Conservation (phyloP, 1,284 basidiomycete species). For the Malassezia psittaci region DNA sequence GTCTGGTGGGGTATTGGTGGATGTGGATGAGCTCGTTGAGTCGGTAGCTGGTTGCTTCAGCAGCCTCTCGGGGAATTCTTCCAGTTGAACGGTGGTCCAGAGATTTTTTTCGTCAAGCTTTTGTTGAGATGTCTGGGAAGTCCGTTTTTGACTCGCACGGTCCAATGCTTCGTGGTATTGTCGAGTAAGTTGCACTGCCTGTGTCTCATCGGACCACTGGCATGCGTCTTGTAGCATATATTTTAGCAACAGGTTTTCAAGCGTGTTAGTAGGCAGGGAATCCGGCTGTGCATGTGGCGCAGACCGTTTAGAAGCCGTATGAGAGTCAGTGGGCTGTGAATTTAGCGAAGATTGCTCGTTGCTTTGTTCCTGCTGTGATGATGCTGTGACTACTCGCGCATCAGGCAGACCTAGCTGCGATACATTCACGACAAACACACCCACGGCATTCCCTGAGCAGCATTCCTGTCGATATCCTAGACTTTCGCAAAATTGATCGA, state of each 20-base stretch:
- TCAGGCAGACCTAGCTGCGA: no score
- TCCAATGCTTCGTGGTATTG: conserved; percentile 27
- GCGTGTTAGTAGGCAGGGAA: conserved; percentile 26
- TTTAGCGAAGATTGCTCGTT: no score
- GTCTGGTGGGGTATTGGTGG: neutral
- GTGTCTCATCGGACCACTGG: conserved; percentile 24
- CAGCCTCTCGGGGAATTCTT: no score
- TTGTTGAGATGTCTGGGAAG: neutral
- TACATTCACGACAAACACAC: conserved; percentile 33
- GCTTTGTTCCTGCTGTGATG: no score
- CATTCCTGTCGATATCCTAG: conserved; percentile 47
- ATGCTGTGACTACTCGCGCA: no score
- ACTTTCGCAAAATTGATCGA: conserved; percentile 43
- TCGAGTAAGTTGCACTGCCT: conserved; percentile 22
- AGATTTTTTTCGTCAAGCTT: no score
- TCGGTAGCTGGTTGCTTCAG: no score
- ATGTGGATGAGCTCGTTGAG: no score
- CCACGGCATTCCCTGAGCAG: conserved; percentile 41
- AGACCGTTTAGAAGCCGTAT: neutral
- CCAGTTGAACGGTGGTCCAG: no score
- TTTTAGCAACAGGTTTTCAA: conserved; percentile 30
- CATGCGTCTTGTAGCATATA: conserved; percentile 37
- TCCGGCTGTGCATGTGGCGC: conserved; percentile 19
- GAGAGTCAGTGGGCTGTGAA: neutral
- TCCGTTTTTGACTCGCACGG: conserved; percentile 9